Evolutionary conservation across 129 eudicot species (phyloP), one percentile per base, ranked within the genome.

Genomic region (Artemisia argyi): DNA sequence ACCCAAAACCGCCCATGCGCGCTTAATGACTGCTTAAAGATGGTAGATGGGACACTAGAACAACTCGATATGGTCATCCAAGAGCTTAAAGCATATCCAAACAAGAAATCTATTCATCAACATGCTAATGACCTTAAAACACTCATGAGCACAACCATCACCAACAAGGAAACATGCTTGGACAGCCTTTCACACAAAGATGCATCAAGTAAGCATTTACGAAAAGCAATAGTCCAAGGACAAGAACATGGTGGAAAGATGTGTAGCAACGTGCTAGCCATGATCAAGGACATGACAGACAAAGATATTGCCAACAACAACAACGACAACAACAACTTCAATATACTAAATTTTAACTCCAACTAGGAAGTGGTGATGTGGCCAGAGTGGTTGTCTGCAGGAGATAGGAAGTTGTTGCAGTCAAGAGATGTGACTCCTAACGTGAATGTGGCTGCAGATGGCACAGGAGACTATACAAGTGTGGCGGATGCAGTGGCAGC

Each of bases 61-160:
- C 95, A 79, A 71, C 85, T 92, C 11, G 73, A 73, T 55, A 11
- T 60, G 3, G 73, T 86, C 42, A 72, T 83, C 7, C 44, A 52
- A 14, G 81, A 83, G 50, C 83, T 92, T 19, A 70, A 50, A 15
- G 72, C 48, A 20, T 89, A 89, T 58, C 89, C 86, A 0, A 47
- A 69, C 5, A 79, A 77, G 46, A 86, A 86, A 58, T 7, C 50
- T n/a, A 48, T 77, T 49, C 86, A 20, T n/a, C 50, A 65, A 11
- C 88, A 92, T 12, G 96, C 90, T 2, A 83, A 76, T 4, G 90
- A 92, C 71, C 94, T 89, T 55, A 89, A 78, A 39, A 89, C 98
- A 2, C 83, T 89, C 3, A 63, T 89, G 17, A 87, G 95, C 66
- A 18, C 98, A 3, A 86, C 96, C 53, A 89, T 87, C 50, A 87